Percentiles rank a stretch among this genome's conserved stretches.
Evolutionary conservation across 2,329 filamentous ascomycete genomes (phyloP).

Genomic region (Xylariaceae sp.): DNA sequence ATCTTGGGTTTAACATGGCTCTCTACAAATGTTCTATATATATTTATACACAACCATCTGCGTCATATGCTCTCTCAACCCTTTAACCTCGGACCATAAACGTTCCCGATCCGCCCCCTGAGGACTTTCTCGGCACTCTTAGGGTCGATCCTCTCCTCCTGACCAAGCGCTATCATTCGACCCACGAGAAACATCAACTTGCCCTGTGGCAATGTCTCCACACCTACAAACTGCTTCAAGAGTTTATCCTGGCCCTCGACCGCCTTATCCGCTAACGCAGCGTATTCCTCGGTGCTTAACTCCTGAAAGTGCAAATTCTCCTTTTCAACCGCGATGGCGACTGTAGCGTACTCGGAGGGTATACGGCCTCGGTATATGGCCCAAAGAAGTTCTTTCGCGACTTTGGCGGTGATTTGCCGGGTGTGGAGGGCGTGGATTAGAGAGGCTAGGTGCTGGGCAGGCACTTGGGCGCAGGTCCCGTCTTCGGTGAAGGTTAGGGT

Average conservation of each 20-base stretch:
- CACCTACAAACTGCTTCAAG: constrained; percentile 43
- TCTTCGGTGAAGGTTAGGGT: constrained; percentile 40
- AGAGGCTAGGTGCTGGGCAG: constrained; percentile 47
- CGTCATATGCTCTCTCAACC: not conserved
- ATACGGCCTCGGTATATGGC: constrained; percentile 49
- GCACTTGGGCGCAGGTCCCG: constrained; percentile 47
- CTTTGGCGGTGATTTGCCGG: constrained; percentile 52
- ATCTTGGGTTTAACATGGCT: too few relatives aligned
- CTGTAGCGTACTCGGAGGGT: constrained; percentile 33
- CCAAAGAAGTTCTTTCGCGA: constrained; percentile 58
- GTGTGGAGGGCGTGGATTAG: constrained; percentile 48
- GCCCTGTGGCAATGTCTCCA: constrained; percentile 50
- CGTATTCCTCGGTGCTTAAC: constrained; percentile 47
- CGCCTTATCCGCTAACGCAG: constrained; percentile 42
- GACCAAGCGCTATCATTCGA: constrained; percentile 55
- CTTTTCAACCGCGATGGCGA: constrained; percentile 44
- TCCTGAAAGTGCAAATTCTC: constrained; percentile 56
- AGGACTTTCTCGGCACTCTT: constrained; percentile 48
- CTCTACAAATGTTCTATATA: not conserved
- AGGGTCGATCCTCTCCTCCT: constrained; percentile 55
- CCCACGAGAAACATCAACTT: constrained; percentile 62
- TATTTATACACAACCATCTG: not conserved
- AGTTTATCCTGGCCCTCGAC: constrained; percentile 47
- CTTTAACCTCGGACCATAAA: constrained; percentile 19
- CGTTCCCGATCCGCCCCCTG: constrained; percentile 30